These are phyloP conservation scores for Cercophora samala DNA, from an alignment of 495 filamentous ascomycete genomes.

Conservation along the genomic window DNA sequence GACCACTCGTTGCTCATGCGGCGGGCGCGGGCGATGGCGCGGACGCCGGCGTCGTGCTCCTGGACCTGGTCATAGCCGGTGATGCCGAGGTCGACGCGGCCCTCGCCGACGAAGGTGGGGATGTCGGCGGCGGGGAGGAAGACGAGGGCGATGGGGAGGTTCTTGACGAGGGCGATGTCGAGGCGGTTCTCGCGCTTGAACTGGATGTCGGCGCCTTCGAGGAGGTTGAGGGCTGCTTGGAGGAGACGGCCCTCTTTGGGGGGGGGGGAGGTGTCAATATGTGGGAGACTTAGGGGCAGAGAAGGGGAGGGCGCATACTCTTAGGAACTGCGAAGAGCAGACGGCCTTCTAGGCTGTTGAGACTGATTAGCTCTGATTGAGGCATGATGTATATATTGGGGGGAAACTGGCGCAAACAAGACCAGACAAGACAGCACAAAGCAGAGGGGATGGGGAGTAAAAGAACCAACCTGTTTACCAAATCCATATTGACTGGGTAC, in stretches of 20 bases:
- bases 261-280: slow-evolving; percentile 17
- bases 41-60: slow-evolving; percentile 78
- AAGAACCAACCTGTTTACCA: slow-evolving; percentile 76
- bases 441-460: slow-evolving; percentile 8
- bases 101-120: slow-evolving; percentile 93
- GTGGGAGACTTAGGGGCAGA: neutral
- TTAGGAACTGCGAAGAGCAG: slow-evolving; percentile 96
- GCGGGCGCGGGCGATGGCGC: slow-evolving; percentile 49
- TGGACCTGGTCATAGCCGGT: slow-evolving; percentile 89
- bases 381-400: neutral
- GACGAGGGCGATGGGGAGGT: slow-evolving; percentile 89
- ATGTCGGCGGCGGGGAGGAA: slow-evolving; percentile 98
- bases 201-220: slow-evolving; percentile 90
- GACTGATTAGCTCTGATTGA: slow-evolving; percentile 35
- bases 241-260: slow-evolving; percentile 83
- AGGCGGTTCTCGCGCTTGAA: slow-evolving; percentile 89
- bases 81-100: slow-evolving; percentile 89
- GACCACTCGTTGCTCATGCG: slow-evolving; percentile 52
- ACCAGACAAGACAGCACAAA: slow-evolving; percentile 11
- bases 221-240: slow-evolving; percentile 78
- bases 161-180: slow-evolving; percentile 95
- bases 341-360: slow-evolving; percentile 76
- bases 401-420: neutral
- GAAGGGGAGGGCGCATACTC: slow-evolving; percentile 58
- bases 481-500: slow-evolving; percentile 58